Percentiles rank a stretch among this genome's conserved stretches.
phyloP scores from a whole-genome alignment of 768 basidiomycete species.

The Trametes cinnabarina region DNA sequence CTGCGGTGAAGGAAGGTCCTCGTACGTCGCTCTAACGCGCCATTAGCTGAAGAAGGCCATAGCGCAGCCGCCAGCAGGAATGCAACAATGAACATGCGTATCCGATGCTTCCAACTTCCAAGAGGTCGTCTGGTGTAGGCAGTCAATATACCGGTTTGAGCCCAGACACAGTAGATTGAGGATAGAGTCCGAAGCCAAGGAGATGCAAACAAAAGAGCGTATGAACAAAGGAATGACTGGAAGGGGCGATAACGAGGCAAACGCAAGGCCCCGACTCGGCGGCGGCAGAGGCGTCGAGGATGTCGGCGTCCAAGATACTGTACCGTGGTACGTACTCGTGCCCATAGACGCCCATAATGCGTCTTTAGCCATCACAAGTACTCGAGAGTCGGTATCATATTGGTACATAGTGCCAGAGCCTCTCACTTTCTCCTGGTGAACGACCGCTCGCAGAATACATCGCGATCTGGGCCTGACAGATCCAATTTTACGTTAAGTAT shows the following conservation, averaged over 20 bases:
- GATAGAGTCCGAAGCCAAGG: background rate
- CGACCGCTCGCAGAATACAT: background rate
- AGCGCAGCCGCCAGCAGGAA: background rate
- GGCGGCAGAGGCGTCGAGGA: background rate
- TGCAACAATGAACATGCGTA: background rate
- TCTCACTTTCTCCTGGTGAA: too few relatives aligned
- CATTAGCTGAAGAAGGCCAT: background rate
- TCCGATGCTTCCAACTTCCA: background rate
- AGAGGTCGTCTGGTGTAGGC: background rate
- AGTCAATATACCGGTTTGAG: background rate
- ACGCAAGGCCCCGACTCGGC: constrained; percentile 10
- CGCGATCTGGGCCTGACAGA: background rate
- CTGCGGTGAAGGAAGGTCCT: background rate
- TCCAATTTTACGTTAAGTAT: background rate
- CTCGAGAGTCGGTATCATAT: background rate
- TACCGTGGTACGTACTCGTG: too few relatives aligned
- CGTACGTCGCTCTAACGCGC: background rate
- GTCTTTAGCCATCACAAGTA: background rate
- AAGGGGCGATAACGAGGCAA: constrained; percentile 11
- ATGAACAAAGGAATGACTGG: constrained; percentile 3
- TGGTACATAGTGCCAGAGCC: too few relatives aligned
- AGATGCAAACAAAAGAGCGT: background rate
- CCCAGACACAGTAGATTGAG: background rate
- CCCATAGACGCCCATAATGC: background rate
- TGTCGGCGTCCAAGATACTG: constrained; percentile 2